A percentile compares a stretch with the other conserved stretches of the same genome.
Conservation (phyloP, 768 basidiomycete species). For the Gloeostereum incarnatum region DNA sequence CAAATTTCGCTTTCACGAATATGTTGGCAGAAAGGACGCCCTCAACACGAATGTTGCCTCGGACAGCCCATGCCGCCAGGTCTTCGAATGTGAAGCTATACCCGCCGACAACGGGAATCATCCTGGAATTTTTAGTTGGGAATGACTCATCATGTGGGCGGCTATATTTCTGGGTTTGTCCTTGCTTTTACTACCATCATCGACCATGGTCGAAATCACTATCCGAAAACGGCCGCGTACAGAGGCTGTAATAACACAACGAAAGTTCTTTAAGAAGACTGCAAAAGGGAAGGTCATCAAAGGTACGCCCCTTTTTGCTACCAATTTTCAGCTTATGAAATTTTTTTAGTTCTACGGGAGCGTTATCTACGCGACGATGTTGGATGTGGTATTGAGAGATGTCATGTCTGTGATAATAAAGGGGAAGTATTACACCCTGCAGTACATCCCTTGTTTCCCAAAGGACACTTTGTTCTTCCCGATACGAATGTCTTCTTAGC, state of each 20-base stretch:
- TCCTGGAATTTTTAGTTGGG: too few species aligned
- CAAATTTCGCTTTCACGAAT: too few species aligned
- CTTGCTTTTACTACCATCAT: too few species aligned
- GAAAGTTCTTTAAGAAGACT: constrained; percentile 96
- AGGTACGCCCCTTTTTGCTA: constrained; percentile 33
- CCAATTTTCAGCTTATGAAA: not conserved
- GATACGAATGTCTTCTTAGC: constrained; percentile 94
- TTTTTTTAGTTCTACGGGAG: constrained; percentile 70
- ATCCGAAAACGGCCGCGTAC: constrained; percentile 63
- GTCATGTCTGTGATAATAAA: constrained; percentile 45
- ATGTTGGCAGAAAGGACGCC: too few species aligned
- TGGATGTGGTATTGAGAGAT: constrained; percentile 71
- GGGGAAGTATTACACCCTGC: constrained; percentile 51
- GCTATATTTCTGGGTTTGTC: too few species aligned
- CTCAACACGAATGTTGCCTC: too few species aligned
- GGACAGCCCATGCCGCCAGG: too few species aligned
- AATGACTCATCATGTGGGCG: too few species aligned
- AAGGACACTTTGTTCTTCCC: constrained; percentile 78
- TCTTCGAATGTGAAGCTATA: too few species aligned
- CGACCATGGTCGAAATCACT: constrained; percentile 46
- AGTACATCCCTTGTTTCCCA: constrained; percentile 46
- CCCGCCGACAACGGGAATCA: too few species aligned
- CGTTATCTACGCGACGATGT: constrained; percentile 91
- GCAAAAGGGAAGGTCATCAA: constrained; percentile 90
- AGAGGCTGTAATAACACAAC: constrained; percentile 71